A percentile compares a stretch with the other conserved stretches of the same genome.
phyloP scores from a whole-genome alignment of 768 basidiomycete genomes.

The Mycena albidolilacea region DNA sequence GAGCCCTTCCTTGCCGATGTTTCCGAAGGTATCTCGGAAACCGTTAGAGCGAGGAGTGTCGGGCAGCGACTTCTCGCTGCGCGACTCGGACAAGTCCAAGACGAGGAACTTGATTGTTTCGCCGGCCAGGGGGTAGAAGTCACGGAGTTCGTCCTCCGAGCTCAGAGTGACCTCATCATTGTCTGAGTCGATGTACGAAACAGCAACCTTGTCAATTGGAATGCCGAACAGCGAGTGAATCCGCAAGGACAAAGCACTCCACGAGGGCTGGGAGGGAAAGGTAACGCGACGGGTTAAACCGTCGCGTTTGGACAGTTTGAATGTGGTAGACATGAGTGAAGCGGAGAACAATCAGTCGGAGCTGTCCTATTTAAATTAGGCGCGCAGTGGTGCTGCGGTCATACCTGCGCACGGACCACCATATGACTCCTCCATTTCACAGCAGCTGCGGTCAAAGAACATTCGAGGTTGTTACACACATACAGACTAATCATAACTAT shows the following conservation, averaged over 20 bases:
- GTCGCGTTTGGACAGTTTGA: conserved; percentile 75
- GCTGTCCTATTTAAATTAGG: conserved; percentile 12
- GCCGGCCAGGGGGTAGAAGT: conserved; percentile 66
- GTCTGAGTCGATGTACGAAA: conserved; percentile 82
- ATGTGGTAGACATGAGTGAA: conserved; percentile 63
- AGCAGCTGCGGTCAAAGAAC: conserved; percentile 33
- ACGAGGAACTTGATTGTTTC: conserved; percentile 72
- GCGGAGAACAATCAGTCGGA: conserved; percentile 9
- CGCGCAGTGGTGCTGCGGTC: conserved; percentile 16
- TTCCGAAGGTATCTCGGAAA: conserved; percentile 74
- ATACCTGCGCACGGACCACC: conserved; percentile 34
- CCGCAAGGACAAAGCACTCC: conserved; percentile 69
- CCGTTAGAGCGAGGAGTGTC: conserved; percentile 50
- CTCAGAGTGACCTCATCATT: conserved; percentile 84
- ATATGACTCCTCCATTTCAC: conserved; percentile 17
- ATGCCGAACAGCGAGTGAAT: conserved; percentile 69
- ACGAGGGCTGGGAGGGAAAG: conserved; percentile 68
- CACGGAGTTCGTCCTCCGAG: conserved; percentile 83
- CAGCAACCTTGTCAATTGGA: conserved; percentile 69
- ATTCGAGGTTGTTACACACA: conserved; percentile 29
- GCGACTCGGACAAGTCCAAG: conserved; percentile 62
- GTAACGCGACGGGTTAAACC: conserved; percentile 73
- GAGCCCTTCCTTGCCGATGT: conserved; percentile 56
- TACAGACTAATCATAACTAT: conserved; percentile 32
- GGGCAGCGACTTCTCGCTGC: conserved; percentile 51